Evolutionary conservation across 768 basidiomycete species (phyloP), one percentile per base, ranked within the genome.

Genomic region (Rhizopogon sp.): DNA sequence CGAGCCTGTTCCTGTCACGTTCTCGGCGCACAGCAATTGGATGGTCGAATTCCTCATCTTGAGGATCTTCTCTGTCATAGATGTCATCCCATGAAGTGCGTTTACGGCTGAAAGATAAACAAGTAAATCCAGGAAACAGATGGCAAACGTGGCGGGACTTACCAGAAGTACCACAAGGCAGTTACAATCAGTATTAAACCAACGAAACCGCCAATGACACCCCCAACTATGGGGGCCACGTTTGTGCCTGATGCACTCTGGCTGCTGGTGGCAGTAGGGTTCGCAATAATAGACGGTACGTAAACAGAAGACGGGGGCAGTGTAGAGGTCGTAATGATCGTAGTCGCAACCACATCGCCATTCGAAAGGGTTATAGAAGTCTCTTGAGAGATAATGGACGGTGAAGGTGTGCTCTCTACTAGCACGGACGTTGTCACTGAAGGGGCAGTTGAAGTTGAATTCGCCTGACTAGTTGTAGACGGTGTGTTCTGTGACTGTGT

Each of bases 151-250:
- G 49, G 52, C 31, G 8, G 53, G 22, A 63, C 74, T 39, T 65
- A 82, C 83, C 80, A 69, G 52, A 82, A 60, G 64, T 74, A 78
- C 80, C 79, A 82, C 39, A 80, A 62, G 22, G 74, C 59, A 13
- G 69, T 69, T 0, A 77, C 79, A 5, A 83, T 60, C 2, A 64
- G 72, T 16, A 80, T 60, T 39, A 81, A 63, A 20, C 78, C 80
- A 56, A 83, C 68, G 62, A 83, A 76, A 10, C 82, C 82, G 14
- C 81, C 82, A 5, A 82, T 64, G 6, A 75, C 76, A 35, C 82
- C 79, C 13, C 82, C 82, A 16, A 83, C 67, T 56, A 83, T 79
- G 10, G 81, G 74, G 1, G 68, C 78, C 5, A 81, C 52, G 47
- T 74, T 60, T 7, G 66, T 60, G 4, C 71, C 58, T 41, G 62